Conservation (phyloP, 176 grass and related monocot species). For the Otatea glauca region DNA sequence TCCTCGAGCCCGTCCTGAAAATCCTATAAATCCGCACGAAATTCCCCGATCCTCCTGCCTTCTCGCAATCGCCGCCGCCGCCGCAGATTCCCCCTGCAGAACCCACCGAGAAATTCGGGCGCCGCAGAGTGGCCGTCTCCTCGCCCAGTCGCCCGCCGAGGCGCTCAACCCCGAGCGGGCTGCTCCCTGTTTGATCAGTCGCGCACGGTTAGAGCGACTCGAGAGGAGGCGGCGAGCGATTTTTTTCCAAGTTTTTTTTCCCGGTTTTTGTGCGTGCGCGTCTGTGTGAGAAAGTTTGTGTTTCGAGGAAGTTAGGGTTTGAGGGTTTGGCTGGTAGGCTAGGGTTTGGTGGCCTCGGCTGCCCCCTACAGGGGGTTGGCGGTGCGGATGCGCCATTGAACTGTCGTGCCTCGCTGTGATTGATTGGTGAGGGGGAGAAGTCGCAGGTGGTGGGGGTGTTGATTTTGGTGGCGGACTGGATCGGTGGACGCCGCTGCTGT, state of each 20-base stretch:
- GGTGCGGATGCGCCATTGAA: slow-evolving; percentile 1
- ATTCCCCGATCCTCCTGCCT: slow-evolving; percentile 35
- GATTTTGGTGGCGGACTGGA: slow-evolving; percentile 45
- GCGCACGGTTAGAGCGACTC: background rate
- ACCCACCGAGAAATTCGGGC: background rate
- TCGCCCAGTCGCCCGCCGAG: slow-evolving; percentile 5
- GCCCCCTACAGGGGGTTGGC: background rate
- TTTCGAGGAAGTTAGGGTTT: slow-evolving; percentile 19
- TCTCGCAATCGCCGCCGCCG: background rate
- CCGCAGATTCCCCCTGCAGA: slow-evolving; percentile 29
- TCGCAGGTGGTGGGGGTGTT: background rate
- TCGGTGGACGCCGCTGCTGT: slow-evolving; percentile 35
- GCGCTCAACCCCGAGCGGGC: background rate
- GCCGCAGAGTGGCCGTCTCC: background rate
- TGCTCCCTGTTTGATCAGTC: slow-evolving; percentile 3
- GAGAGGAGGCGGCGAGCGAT: slow-evolving; percentile 1
- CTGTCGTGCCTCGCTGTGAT: background rate
- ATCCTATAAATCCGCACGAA: slow-evolving; percentile 28
- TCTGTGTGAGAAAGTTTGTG: background rate
- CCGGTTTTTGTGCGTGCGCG: background rate
- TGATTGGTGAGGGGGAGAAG: slow-evolving; percentile 1
- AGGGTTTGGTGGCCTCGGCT: slow-evolving; percentile 33
- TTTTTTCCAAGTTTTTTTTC: background rate
- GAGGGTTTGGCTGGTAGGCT: slow-evolving; percentile 14
- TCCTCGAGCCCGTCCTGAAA: slow-evolving; percentile 15